Base-by-base conservation (phyloP, 2,329 filamentous ascomycete species). In the Aureobasidium sp. region DNA sequence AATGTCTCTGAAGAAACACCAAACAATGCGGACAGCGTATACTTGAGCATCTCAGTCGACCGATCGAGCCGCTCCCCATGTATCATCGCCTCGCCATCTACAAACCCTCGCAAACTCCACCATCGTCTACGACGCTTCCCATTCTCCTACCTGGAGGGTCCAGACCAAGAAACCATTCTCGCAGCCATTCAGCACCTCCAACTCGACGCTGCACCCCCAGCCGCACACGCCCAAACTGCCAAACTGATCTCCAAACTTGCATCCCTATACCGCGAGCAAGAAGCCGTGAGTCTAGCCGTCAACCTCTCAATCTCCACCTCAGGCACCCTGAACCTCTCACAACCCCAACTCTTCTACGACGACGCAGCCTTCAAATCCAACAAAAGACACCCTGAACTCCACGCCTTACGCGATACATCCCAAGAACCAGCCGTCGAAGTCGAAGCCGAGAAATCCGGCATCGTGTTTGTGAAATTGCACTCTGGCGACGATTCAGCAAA, bases 401-500 rank as follows among this genome's bases (percentile, higher is more conserved):
- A 88, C 67, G 72, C 73, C 7, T 74, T 87, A 13, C 79, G 86
- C 27, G 79, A 84, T 64, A 73, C 74, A 29, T 71, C 77, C 4
- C 69, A 75, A 5, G 80, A 86, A 68, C 80, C 84, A 20, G 73
- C 79, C 0, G 79, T 80, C 53, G 86, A 88, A 68, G 74, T 84
- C 3, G 82, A 85, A 66, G 87, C 84, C 2, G 86, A 88, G 70
- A 80, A 82, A 63, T 78, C 86, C 63, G 90, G 90, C 3, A 91
- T 96, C 67, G 88, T 94, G 0, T 95, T 92, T 72, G 82, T 95
- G 66, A 87, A 84, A 68, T 80, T 83, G 2, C 72, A 68, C 12
- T 47, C 48, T 1, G 62, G 70, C 62, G 79, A 80, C 2, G 77
- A 78, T 0, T 71, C 78, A 60, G 84, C 81, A 59, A 85, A 85